Conservation (phyloP, 306 rosid species). For the Cicer bijugum region DNA sequence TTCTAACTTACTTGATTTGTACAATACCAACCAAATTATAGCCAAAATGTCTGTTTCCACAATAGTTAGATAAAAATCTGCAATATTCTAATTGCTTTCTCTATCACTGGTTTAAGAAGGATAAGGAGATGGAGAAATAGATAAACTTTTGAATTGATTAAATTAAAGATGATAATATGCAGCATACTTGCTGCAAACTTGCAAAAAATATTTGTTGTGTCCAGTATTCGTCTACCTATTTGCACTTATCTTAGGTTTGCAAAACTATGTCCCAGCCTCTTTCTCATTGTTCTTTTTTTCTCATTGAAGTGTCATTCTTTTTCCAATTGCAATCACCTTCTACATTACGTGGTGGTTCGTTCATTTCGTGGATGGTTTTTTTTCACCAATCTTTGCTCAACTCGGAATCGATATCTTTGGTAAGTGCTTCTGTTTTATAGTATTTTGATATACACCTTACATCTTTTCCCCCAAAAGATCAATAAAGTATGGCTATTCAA, state of each 20-base stretch:
- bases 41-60: neutral
- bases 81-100: conserved; percentile 3
- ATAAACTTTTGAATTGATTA: neutral
- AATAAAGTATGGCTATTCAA: conserved; percentile 10
- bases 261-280: neutral
- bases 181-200: conserved; percentile 1
- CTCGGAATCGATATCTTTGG: conserved; percentile 95
- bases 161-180: neutral
- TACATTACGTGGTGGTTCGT: conserved; percentile 99
- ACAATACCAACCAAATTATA: conserved; percentile 27
- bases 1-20: neutral
- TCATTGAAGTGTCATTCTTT: conserved; percentile 78
- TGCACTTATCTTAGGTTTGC: conserved; percentile 17
- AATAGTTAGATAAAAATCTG: conserved; percentile 23
- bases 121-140: conserved; percentile 8
- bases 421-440: conserved; percentile 53
- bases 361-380: conserved; percentile 95
- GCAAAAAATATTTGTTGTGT: conserved; percentile 18
- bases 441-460: conserved; percentile 42
- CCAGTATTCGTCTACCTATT: conserved; percentile 19
- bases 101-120: conserved; percentile 27
- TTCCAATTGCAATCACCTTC: conserved; percentile 96
- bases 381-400: conserved; percentile 91
- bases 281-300: conserved; percentile 42
- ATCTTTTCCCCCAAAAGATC: neutral